Evolutionary conservation across 306 rosid species (phyloP).

Genomic region (Corylus avellana): DNA sequence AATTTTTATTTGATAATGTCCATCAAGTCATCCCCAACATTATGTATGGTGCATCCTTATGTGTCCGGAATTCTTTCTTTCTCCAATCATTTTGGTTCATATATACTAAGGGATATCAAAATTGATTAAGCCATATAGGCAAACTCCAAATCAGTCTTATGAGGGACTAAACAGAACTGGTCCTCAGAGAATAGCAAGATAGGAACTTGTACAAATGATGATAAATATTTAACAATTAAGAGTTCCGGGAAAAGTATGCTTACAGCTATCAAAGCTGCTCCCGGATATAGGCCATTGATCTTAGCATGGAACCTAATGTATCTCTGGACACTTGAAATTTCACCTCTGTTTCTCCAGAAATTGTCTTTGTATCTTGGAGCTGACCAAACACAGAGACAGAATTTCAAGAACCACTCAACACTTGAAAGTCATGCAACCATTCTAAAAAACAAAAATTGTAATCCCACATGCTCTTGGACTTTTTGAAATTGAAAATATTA

Average conservation of each 20-base stretch:
- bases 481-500: background rate
- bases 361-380: conserved; percentile 77
- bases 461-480: background rate
- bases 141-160: background rate
- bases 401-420: conserved; percentile 15
- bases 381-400: conserved; percentile 37
- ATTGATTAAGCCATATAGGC: background rate
- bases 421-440: background rate
- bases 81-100: background rate
- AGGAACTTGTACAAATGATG: conserved; percentile 9
- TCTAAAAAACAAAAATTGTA: background rate
- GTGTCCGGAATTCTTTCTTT: background rate
- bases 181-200: conserved; percentile 13
- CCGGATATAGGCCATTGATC: conserved; percentile 66
- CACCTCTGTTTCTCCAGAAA: conserved; percentile 69
- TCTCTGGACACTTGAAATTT: conserved; percentile 83
- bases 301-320: conserved; percentile 66
- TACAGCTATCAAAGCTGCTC: conserved; percentile 72
- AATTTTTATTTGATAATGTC: background rate
- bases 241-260: conserved; percentile 39
- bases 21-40: background rate
- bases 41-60: background rate
- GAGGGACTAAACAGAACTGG: background rate
- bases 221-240: conserved; percentile 12
- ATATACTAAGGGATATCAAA: background rate